Percentiles rank a stretch among this genome's conserved stretches.
phyloP scores from a whole-genome alignment of 2,329 filamentous ascomycete genomes.

The Colletotrichum zoysiae region DNA sequence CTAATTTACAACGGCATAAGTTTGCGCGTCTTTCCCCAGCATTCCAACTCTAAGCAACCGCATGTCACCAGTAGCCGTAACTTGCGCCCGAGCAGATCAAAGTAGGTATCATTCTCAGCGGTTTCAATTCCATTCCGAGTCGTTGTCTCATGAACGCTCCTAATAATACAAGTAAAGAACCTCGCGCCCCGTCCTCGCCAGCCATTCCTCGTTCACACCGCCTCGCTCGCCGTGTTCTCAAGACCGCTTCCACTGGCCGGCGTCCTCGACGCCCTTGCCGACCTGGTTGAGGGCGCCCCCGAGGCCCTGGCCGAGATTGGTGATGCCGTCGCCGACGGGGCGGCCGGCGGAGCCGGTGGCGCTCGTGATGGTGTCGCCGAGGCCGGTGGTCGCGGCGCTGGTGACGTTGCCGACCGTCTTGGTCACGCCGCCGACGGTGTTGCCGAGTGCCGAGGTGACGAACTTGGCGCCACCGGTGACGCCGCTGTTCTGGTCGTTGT shows the following conservation, averaged over 20 bases:
- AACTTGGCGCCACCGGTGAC: conserved; percentile 54
- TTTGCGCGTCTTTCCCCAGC: background rate
- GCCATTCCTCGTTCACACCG: background rate
- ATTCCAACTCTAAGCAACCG: background rate
- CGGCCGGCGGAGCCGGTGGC: conserved; percentile 66
- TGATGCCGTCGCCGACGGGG: conserved; percentile 67
- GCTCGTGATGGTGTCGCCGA: conserved; percentile 67
- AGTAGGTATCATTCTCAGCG: background rate
- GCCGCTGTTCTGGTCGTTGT: conserved; percentile 43
- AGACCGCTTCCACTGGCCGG: conserved; percentile 66
- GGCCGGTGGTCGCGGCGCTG: conserved; percentile 66
- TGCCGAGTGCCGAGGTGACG: conserved; percentile 56
- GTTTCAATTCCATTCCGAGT: background rate
- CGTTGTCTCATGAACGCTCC: conserved; percentile 3
- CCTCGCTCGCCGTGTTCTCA: background rate
- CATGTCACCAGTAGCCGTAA: background rate
- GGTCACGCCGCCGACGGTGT: conserved; percentile 55
- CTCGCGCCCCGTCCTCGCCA: background rate
- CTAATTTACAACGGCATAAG: background rate
- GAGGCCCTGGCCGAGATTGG: conserved; percentile 65
- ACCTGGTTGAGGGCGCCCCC: conserved; percentile 63
- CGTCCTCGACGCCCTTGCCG: conserved; percentile 68
- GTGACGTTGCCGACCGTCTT: conserved; percentile 57
- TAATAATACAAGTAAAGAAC: conserved; percentile 22
- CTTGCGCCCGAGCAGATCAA: background rate